Conservation (phyloP, 345 rosid species). For the Ailanthus altissimus region DNA sequence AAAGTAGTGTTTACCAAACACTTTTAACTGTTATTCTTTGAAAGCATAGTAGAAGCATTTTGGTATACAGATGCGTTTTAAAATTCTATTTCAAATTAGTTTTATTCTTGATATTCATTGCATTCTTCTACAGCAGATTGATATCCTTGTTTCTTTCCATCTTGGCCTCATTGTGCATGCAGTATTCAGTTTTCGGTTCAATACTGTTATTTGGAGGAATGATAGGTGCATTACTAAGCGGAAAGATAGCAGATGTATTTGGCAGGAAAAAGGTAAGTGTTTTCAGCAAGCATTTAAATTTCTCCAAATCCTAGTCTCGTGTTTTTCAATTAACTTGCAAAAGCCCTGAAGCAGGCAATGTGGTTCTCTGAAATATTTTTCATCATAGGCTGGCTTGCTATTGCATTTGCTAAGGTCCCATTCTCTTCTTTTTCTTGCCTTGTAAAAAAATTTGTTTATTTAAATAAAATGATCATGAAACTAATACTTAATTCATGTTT, state of each 20-base stretch:
- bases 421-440: neutral
- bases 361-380: constrained; percentile 40
- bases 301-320: neutral
- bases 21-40: too few species aligned
- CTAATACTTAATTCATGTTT: constrained; percentile 22
- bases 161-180: constrained; percentile 26
- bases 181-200: constrained; percentile 65
- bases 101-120: too few species aligned
- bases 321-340: neutral
- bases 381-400: constrained; percentile 32
- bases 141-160: neutral
- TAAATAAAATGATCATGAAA: neutral
- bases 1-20: too few species aligned
- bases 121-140: too few species aligned
- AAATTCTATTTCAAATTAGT: too few species aligned
- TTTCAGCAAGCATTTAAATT: neutral
- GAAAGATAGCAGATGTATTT: constrained; percentile 40
- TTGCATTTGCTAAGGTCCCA: neutral
- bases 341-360: constrained; percentile 45
- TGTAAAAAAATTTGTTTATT: too few species aligned
- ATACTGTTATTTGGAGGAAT: constrained; percentile 56
- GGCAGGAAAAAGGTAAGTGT: constrained; percentile 50
- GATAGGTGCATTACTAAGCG: constrained; percentile 51
- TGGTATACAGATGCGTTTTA: too few species aligned
- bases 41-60: too few species aligned